Evolutionary conservation across 495 filamentous ascomycete genomes (phyloP).

Genomic region (Tetracladium setigerum): DNA sequence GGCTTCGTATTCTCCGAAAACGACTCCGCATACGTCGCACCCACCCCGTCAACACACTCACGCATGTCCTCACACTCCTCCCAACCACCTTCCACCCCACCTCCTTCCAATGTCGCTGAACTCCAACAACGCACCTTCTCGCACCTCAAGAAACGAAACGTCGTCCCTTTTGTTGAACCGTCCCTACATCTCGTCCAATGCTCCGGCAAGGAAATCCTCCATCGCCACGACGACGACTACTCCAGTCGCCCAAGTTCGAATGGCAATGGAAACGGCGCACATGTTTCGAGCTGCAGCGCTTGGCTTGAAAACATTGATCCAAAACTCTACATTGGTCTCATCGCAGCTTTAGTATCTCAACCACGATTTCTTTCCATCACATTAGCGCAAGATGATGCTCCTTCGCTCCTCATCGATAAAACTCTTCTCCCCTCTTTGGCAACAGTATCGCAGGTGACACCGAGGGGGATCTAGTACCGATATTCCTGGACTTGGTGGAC

Average conservation of each 20-base stretch:
- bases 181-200: conserved; percentile 74
- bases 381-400: conserved; percentile 75
- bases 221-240: conserved; percentile 11
- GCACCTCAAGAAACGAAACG: conserved; percentile 61
- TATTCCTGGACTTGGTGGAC: conserved; percentile 76
- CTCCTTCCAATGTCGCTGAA: conserved; percentile 67
- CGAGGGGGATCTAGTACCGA: conserved; percentile 75
- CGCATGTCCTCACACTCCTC: conserved; percentile 35
- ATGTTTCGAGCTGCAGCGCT: conserved; percentile 21
- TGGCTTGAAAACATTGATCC: conserved; percentile 48
- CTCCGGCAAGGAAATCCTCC: conserved; percentile 45
- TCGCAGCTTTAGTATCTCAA: conserved; percentile 60
- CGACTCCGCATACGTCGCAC: conserved; percentile 61
- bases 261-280: conserved; percentile 16
- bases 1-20: conserved; percentile 79
- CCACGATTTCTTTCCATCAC: conserved; percentile 83
- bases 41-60: conserved; percentile 33
- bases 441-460: conserved; percentile 72
- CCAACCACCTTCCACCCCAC: conserved; percentile 60
- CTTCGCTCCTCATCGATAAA: conserved; percentile 75
- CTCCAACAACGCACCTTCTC: conserved; percentile 78
- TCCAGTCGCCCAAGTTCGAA: conserved; percentile 19
- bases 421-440: conserved; percentile 57
- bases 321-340: conserved; percentile 59
- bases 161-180: conserved; percentile 63